Evolutionary conservation across 768 basidiomycete species (phyloP).

Genomic region (Sarcomyxa edulis): DNA sequence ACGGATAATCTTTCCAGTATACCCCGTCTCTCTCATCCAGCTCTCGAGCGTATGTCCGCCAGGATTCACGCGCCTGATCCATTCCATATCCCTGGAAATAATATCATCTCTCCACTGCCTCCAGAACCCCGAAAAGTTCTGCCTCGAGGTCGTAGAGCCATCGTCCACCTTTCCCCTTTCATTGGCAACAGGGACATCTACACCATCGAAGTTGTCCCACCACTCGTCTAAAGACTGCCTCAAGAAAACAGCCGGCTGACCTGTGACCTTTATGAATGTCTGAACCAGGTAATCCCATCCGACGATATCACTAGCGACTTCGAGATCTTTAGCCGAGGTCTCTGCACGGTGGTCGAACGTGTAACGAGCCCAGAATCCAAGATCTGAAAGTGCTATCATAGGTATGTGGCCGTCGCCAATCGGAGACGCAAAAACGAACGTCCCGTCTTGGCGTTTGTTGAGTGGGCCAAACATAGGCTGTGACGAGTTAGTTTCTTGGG

Average conservation of each 20-base stretch:
- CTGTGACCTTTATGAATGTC: constrained; percentile 32
- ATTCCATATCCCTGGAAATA: constrained; percentile 37
- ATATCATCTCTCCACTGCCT: constrained; percentile 36
- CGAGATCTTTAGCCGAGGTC: constrained; percentile 30
- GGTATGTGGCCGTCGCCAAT: constrained; percentile 29
- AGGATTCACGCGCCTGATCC: constrained; percentile 35
- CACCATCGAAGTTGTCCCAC: constrained; percentile 21
- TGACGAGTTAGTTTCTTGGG: background rate
- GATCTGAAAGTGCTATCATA: constrained; percentile 32
- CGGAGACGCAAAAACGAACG: constrained; percentile 32
- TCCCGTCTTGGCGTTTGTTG: constrained; percentile 31
- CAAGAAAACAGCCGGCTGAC: constrained; percentile 25
- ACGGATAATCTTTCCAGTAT: constrained; percentile 19
- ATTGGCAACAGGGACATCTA: constrained; percentile 25
- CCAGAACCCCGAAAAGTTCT: constrained; percentile 42
- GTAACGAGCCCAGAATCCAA: constrained; percentile 36
- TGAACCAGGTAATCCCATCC: constrained; percentile 30
- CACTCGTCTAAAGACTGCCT: constrained; percentile 27
- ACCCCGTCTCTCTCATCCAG: constrained; percentile 34
- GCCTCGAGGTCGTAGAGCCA: constrained; percentile 24
- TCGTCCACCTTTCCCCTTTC: constrained; percentile 18
- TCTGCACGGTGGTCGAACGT: constrained; percentile 29
- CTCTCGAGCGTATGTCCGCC: constrained; percentile 27
- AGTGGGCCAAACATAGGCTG: constrained; percentile 27
- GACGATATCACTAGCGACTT: constrained; percentile 31